These are phyloP conservation scores for Verbena officinalis DNA, from an alignment of 257 asterid species.

Conservation along the genomic window DNA sequence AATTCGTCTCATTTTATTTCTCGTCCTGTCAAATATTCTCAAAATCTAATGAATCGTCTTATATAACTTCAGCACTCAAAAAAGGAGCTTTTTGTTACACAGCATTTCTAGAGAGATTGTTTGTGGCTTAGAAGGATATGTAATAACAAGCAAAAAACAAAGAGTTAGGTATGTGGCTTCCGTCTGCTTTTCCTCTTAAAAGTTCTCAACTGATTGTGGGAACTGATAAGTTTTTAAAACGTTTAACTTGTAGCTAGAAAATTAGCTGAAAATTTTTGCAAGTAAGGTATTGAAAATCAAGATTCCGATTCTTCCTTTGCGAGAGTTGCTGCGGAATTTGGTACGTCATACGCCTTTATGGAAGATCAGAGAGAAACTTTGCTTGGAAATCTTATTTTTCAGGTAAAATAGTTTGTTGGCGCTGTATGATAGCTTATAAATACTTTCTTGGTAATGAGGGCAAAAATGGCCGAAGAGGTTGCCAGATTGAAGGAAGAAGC, in stretches of 20 bases:
- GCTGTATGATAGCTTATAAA: background rate
- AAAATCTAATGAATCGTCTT: slow-evolving; percentile 47
- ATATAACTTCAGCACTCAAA: slow-evolving; percentile 55
- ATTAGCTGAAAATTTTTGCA: slow-evolving; percentile 90
- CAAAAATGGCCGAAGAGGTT: too few species aligned
- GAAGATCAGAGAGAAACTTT: slow-evolving; percentile 86
- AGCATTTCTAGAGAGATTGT: slow-evolving; percentile 98
- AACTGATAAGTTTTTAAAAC: slow-evolving; percentile 30
- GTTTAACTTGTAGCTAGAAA: slow-evolving; percentile 63
- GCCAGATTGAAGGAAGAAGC: too few species aligned
- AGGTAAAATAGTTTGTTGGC: slow-evolving; percentile 45
- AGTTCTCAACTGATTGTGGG: slow-evolving; percentile 29
- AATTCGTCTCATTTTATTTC: slow-evolving; percentile 24
- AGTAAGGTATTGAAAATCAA: slow-evolving; percentile 83
- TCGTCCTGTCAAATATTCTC: slow-evolving; percentile 23
- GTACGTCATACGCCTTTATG: slow-evolving; percentile 80
- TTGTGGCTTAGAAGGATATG: slow-evolving; percentile 80
- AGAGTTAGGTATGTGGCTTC: slow-evolving; percentile 67
- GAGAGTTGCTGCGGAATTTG: slow-evolving; percentile 64
- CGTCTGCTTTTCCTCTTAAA: slow-evolving; percentile 25
- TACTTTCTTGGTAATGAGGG: too few species aligned
- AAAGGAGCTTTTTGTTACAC: slow-evolving; percentile 73
- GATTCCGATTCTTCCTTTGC: slow-evolving; percentile 65
- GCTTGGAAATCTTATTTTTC: slow-evolving; percentile 78
- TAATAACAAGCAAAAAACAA: slow-evolving; percentile 75